phyloP scores from a whole-genome alignment of 2,329 filamentous ascomycete genomes.

The Talaromyces verruculosus region DNA sequence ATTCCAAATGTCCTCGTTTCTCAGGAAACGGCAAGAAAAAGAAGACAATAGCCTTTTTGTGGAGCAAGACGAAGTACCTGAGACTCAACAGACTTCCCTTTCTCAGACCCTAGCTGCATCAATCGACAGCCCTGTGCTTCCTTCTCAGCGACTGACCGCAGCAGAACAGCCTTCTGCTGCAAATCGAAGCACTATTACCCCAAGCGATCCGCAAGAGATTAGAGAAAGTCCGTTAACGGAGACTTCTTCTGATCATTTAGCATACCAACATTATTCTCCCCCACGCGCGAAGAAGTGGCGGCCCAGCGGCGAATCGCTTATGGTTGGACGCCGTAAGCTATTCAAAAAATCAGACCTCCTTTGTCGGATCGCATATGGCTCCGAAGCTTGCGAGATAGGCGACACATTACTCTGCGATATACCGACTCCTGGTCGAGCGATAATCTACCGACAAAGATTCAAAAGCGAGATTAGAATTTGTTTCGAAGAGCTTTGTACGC shows the following conservation, averaged over 20 bases:
- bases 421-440: slow-evolving; percentile 14
- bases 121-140: neutral
- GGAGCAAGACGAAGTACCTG: slow-evolving; percentile 23
- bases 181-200: neutral
- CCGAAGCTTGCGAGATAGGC: slow-evolving; percentile 32
- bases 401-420: slow-evolving; percentile 33
- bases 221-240: neutral
- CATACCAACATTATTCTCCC: too few relatives aligned
- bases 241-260: too few relatives aligned
- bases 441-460: slow-evolving; percentile 26
- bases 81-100: neutral
- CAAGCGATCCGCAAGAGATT: neutral
- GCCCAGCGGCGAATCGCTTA: too few relatives aligned
- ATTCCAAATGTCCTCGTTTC: slow-evolving; percentile 14
- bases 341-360: slow-evolving; percentile 32
- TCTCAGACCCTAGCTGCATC: neutral
- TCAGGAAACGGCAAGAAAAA: slow-evolving; percentile 5
- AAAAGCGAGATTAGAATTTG: slow-evolving; percentile 29
- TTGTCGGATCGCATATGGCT: slow-evolving; percentile 33
- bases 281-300: too few relatives aligned
- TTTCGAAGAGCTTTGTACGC: slow-evolving; percentile 36
- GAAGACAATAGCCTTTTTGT: slow-evolving; percentile 26
- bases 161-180: neutral
- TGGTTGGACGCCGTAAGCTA: slow-evolving; percentile 19
- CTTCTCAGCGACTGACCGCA: neutral